Conservation (phyloP, 306 rosid species). For the Ochetophila trinervis region DNA sequence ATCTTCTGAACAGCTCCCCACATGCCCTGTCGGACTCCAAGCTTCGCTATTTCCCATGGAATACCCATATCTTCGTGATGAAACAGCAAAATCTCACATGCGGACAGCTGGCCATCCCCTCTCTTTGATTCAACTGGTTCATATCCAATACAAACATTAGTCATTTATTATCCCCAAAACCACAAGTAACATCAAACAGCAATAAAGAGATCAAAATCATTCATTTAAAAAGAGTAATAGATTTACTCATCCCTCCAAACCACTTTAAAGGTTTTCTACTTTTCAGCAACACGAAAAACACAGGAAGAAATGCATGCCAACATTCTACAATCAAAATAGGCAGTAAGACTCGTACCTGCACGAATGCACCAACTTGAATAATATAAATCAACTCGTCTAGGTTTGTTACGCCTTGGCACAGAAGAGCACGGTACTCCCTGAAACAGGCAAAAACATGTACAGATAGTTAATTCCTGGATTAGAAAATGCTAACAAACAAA, state of each 20-base stretch:
- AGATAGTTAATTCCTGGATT: constrained; percentile 15
- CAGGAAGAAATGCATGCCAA: background rate
- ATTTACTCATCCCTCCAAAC: constrained; percentile 18
- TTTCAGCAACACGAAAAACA: background rate
- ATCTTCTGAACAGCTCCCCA: constrained; percentile 98
- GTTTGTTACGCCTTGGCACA: constrained; percentile 52
- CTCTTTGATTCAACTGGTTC: constrained; percentile 75
- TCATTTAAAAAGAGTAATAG: constrained; percentile 10
- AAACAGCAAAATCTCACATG: constrained; percentile 84
- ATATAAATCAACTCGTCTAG: constrained; percentile 56
- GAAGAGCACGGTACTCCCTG: constrained; percentile 53
- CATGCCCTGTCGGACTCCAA: constrained; percentile 94
- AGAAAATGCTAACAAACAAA: background rate
- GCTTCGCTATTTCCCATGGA: constrained; percentile 96
- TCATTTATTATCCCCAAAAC: constrained; percentile 20
- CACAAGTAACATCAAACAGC: background rate
- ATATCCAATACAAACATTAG: constrained; percentile 20
- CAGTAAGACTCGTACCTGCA: constrained; percentile 35
- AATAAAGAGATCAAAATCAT: constrained; percentile 6
- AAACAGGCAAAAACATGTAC: constrained; percentile 8
- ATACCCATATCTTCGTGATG: constrained; percentile 99
- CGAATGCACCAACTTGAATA: constrained; percentile 71
- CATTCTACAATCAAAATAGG: background rate
- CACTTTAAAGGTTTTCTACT: constrained; percentile 3
- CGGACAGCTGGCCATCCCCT: constrained; percentile 55